Evolutionary conservation across 2,329 filamentous ascomycete genomes (phyloP).

Genomic region (Colletotrichum eremochloae): DNA sequence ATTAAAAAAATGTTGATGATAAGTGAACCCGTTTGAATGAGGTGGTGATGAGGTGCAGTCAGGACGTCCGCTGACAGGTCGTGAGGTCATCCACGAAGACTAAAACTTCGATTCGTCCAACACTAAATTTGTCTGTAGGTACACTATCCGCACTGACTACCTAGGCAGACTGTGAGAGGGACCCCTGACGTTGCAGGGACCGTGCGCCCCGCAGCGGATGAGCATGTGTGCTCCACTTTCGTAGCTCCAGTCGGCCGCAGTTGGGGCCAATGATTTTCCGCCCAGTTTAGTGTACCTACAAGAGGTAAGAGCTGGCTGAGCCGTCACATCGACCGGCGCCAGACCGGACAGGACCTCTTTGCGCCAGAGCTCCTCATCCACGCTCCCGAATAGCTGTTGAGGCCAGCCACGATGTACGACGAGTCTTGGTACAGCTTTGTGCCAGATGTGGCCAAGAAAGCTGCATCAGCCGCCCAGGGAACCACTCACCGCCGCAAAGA

Average conservation of each 20-base stretch:
- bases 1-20: slow-evolving; percentile 12
- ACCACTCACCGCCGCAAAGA: slow-evolving; percentile 74
- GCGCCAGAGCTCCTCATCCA: slow-evolving; percentile 19
- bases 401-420: slow-evolving; percentile 74
- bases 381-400: neutral
- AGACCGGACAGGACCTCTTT: slow-evolving; percentile 22
- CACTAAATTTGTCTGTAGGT: slow-evolving; percentile 15
- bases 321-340: slow-evolving; percentile 24
- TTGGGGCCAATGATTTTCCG: slow-evolving; percentile 42
- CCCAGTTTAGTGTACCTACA: slow-evolving; percentile 15
- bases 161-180: slow-evolving; percentile 32
- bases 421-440: slow-evolving; percentile 88
- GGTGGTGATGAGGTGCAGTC: slow-evolving; percentile 17
- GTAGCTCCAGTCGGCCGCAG: slow-evolving; percentile 2
- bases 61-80: slow-evolving; percentile 38
- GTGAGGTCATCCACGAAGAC: slow-evolving; percentile 43
- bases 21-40: neutral
- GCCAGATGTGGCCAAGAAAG: slow-evolving; percentile 69
- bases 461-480: slow-evolving; percentile 57
- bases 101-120: slow-evolving; percentile 41
- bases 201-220: slow-evolving; percentile 39
- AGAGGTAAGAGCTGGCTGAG: slow-evolving; percentile 12
- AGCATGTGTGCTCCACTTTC: slow-evolving; percentile 22
- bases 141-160: no score
- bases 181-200: slow-evolving; percentile 33